Conservation (phyloP, 164 flowering plant genomes). For the Hamamelis virginiana region DNA sequence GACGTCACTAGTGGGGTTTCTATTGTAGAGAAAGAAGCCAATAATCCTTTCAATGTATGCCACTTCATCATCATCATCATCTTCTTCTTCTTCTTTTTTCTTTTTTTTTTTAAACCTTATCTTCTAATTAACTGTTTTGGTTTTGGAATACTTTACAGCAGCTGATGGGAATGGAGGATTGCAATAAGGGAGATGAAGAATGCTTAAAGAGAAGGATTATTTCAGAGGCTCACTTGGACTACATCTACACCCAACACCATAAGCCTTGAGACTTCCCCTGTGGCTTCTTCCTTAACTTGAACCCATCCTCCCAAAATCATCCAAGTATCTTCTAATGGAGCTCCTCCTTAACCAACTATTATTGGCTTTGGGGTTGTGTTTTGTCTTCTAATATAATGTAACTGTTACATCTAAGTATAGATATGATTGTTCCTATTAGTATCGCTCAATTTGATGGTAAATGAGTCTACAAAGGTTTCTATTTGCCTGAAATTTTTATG, state of each 20-base stretch:
- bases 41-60: constrained; percentile 25
- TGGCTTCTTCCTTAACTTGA: neutral
- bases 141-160: constrained; percentile 13
- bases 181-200: constrained; percentile 49
- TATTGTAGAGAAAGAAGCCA: constrained; percentile 4
- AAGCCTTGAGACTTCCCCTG: constrained; percentile 28
- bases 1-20: constrained; percentile 14
- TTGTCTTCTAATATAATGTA: neutral
- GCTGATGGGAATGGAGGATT: constrained; percentile 52
- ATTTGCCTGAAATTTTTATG: neutral
- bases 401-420: constrained; percentile 4
- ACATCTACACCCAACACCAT: constrained; percentile 68
- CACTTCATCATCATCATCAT: neutral
- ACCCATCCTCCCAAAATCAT: neutral
- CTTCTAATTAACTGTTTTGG: neutral
- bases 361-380: neutral
- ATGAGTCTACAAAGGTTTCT: neutral
- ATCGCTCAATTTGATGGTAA: neutral
- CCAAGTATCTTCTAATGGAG: too few species aligned
- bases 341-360: neutral
- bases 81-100: neutral
- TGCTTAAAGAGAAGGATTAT: constrained; percentile 60
- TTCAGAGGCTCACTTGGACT: constrained; percentile 76
- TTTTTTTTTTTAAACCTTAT: too few species aligned
- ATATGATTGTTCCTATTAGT: neutral